phyloP scores from a whole-genome alignment of 441 rosid genomes.

The Adansonia gregorii region DNA sequence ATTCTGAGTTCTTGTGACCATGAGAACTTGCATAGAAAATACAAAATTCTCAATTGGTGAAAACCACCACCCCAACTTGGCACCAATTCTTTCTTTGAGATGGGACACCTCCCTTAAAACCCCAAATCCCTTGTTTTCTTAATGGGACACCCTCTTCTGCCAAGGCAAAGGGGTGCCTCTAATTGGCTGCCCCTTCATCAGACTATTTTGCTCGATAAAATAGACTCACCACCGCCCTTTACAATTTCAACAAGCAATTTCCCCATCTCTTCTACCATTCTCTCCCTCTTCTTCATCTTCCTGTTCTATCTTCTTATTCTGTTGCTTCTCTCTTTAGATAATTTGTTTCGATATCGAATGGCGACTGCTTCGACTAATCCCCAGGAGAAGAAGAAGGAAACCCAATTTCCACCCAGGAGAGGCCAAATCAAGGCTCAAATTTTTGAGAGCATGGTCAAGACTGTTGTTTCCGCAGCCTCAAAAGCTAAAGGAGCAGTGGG shows the following conservation, averaged over 20 bases:
- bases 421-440: constrained; percentile 53
- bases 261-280: too few relatives aligned
- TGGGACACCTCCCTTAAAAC: neutral
- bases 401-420: constrained; percentile 42
- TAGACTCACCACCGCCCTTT: neutral
- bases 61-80: neutral
- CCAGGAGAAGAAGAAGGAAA: constrained; percentile 22
- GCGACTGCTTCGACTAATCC: constrained; percentile 24
- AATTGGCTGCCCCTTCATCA: neutral
- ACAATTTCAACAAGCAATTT: neutral
- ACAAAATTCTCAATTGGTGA: too few relatives aligned
- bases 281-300: neutral
- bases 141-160: too few relatives aligned
- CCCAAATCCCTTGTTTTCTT: neutral
- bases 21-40: neutral
- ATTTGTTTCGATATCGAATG: constrained; percentile 25
- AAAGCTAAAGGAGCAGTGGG: constrained; percentile 33
- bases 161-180: too few relatives aligned
- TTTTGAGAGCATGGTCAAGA: constrained; percentile 34
- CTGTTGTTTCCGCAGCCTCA: constrained; percentile 30
- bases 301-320: constrained; percentile 1
- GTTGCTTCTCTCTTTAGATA: constrained; percentile 30
- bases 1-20: neutral
- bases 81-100: neutral
- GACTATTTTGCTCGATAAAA: neutral